Evolutionary conservation across 495 filamentous ascomycete species (phyloP), one percentile per base, ranked within the genome.

Genomic region (Penicillium mononematosum): DNA sequence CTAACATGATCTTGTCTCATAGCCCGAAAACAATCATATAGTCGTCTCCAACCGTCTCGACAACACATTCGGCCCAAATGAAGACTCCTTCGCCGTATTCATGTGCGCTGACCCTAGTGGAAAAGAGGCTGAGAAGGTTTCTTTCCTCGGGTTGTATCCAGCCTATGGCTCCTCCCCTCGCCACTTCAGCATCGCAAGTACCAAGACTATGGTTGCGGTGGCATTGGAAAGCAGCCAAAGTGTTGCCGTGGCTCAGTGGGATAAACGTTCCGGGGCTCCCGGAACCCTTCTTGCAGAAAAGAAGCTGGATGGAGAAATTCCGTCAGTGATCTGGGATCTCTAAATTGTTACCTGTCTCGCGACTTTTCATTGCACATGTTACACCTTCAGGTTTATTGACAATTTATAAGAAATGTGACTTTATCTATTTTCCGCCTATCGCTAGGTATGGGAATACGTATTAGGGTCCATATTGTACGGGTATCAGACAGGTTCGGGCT

Each of bases 31-130:
- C 49, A 55, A 58, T 34, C 60, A 59, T 41, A 38, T 67, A 22
- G 55, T 67, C 58, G 74, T 86, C 53, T 84, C 83, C 20, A 87
- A 88, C 59, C 85, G 89, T 45, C 67, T 73, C 50, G 85, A 87
- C 60, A 65, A 66, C 32, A 67, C 74, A 29, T 81, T 85, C 62
- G 56, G 50, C 20, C 44, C 58, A 1, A 16, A 66, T 1, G 71
- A 71, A 12, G 81, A 84, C 68, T 76, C 77, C 0, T 57, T 84
- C 5, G 62, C 76, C 7, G 65, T 72, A 0, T 83, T 74, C 64
- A 38, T 27, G 9, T 45, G 34, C 11, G 60, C 64, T 9, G 47
- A 58, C 19, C 58, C 29, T 10, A 50, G 29, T 19, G 63, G 72
- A 8, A 47, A 43, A 4, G 16, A 45, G 1, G 60, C 65, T 46